Evolutionary conservation across 2,329 filamentous ascomycete species (phyloP), one percentile per base, ranked within the genome.

Genomic region (Xylaria sp.): DNA sequence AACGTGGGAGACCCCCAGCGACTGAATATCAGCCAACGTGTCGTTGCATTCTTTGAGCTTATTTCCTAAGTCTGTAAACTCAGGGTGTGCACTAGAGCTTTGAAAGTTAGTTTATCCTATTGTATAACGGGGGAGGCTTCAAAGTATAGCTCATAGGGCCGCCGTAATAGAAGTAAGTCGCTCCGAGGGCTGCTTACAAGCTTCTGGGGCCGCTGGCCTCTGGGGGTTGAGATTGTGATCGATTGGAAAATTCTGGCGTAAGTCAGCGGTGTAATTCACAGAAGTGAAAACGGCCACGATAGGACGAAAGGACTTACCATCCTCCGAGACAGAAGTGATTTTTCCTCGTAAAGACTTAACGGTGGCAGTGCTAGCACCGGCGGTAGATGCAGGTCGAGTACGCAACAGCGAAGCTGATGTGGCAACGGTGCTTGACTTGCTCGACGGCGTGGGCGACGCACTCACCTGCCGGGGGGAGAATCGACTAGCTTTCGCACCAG

Each of bases 1-100:
- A 7, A 88, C 85, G 20, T 91, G 86, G 46, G 91, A 87, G 0
- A 97, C 88, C 0, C 91, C 91, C 0, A 94, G 83, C 8, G 88
- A 83, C 57, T 91, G 87, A 0, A 97, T 84, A 52, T 90, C 86
- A 8, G 86, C 86, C 0, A 93, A 85, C 0, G 86, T 86, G 41
- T 90, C 83, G 1, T 92, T 89, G 41, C 89, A 86, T 0, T 85
- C 82, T 60, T 90, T 90, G 1, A 90, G 80, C 39, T 86, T 83
- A 18, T 83, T 82, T 0, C 88, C 89, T 3, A 93, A 86, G 3
- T 84, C 83, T 56, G 69, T 82, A 69, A 76, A 85, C 18, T 72
- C 79, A 41, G 60, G 74, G 55, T 77, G 78, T 12, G 73, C 75
- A 25, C 48, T 53, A 20, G 9, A 34, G 28, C 12, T 3, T 2